phyloP scores from a whole-genome alignment of 2,329 filamentous ascomycete species.

The Neobulgaria alba region DNA sequence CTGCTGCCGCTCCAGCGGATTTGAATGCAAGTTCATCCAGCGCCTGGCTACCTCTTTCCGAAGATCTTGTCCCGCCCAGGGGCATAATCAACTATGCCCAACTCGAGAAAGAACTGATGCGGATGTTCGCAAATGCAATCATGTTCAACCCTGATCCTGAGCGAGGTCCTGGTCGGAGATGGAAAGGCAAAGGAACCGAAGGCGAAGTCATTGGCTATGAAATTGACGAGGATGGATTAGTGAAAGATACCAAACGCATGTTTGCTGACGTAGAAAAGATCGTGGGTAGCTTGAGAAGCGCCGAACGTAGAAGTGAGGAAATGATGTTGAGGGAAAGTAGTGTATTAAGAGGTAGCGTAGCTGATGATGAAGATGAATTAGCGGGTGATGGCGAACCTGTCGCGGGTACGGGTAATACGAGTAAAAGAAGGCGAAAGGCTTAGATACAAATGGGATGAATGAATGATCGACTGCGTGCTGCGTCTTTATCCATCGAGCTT shows the following conservation, averaged over 20 bases:
- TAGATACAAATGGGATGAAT: neutral
- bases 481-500: no score
- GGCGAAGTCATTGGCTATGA: conserved; percentile 45
- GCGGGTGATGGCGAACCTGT: conserved; percentile 17
- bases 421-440: conserved; percentile 21
- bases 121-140: conserved; percentile 96
- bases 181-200: conserved; percentile 34
- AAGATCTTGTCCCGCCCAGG: conserved; percentile 74
- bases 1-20: conserved; percentile 49
- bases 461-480: no score
- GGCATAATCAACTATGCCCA: conserved; percentile 91
- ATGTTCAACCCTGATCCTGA: conserved; percentile 93
- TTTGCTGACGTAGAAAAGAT: conserved; percentile 69
- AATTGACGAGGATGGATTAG: conserved; percentile 75
- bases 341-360: conserved; percentile 7
- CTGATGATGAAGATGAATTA: conserved; percentile 23
- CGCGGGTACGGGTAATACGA: conserved; percentile 12
- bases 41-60: conserved; percentile 59
- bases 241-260: conserved; percentile 83
- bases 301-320: conserved; percentile 26
- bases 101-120: conserved; percentile 83
- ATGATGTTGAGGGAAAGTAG: conserved; percentile 13
- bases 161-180: conserved; percentile 47
- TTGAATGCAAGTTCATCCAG: conserved; percentile 46
- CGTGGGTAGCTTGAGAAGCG: conserved; percentile 23